Base-by-base conservation (phyloP, 1,284 basidiomycete genomes). In the Phlebopus sp. region DNA sequence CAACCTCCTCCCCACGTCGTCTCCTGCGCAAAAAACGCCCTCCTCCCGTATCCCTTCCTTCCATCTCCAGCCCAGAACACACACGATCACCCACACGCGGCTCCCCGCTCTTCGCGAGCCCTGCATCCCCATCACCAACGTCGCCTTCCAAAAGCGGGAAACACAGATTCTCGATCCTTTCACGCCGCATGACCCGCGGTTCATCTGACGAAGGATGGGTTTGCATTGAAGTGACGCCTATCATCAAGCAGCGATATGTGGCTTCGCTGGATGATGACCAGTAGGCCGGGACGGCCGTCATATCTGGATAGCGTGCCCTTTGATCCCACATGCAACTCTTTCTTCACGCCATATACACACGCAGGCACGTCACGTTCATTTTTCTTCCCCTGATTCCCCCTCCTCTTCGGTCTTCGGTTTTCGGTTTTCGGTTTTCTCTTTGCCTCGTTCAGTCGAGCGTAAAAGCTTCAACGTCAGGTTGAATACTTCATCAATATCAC, bases 161-260 rank as follows among this genome's bases (percentile, higher is more conserved):
- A 18, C 43, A 48, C 48, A 56, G 45, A 8, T 51, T 60, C 15
- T 5, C 59, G 13, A 46, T 59, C 2, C 43, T 63, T 9, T 50
- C 50, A 29, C 59, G 32, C 54, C 64, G 57, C 54, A 64, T 59
- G 48, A 49, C 49, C 37, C 59, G 50, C 48, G 58, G 40, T 46
- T 49, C 52, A 45, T 63, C 54, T 36, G 46, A 61, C 54, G 56
- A 73, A 52, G 62, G 63, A 17, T 74, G 74, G 72, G 69, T 74
- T 32, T 69, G 62, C 47, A 65, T 74, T 44, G 74, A 75, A 34
- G 60, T 75, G 44, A 65, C 63, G 37, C 71, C 72, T 14, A 53
- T 59, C 46, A 64, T 75, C 37, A 59, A 57, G 42, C 66, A 72
- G 48, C 64, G 55, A 18, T 58, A 46, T 15, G 35, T 66, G 1